phyloP scores from a whole-genome alignment of 306 rosid species.

The Senna tora region DNA sequence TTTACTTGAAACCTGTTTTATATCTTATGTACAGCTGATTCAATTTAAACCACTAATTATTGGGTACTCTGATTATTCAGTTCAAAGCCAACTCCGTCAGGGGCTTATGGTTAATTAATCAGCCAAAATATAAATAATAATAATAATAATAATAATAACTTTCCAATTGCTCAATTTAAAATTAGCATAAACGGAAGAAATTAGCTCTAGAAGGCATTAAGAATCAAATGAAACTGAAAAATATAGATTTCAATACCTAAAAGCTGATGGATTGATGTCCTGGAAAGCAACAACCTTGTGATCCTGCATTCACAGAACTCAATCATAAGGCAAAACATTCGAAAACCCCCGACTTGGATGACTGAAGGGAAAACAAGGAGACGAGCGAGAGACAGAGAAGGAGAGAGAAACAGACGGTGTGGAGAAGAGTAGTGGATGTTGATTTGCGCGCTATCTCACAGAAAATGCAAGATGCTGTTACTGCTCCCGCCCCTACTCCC shows the following conservation, averaged over 20 bases:
- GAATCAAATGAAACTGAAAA: background rate
- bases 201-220: constrained; percentile 3
- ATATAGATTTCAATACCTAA: constrained; percentile 45
- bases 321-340: constrained; percentile 21
- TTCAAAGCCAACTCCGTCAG: background rate
- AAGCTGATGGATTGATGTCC: constrained; percentile 68
- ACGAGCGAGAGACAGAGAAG: constrained; percentile 27
- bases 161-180: background rate
- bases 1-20: background rate
- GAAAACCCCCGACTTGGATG: constrained; percentile 4
- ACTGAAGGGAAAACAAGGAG: background rate
- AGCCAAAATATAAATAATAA: background rate
- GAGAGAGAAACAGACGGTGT: constrained; percentile 49
- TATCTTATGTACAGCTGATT: background rate
- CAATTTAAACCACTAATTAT: background rate
- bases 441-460: constrained; percentile 55
- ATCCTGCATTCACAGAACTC: constrained; percentile 50
- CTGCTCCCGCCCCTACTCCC: constrained; percentile 33
- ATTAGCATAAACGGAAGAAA: background rate
- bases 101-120: background rate
- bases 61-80: background rate
- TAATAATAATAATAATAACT: too few relatives aligned
- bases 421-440: constrained; percentile 46
- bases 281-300: constrained; percentile 62
- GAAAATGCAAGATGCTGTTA: constrained; percentile 52